Conservation (phyloP, 345 rosid genomes). For the Anastatica hierochuntica region DNA sequence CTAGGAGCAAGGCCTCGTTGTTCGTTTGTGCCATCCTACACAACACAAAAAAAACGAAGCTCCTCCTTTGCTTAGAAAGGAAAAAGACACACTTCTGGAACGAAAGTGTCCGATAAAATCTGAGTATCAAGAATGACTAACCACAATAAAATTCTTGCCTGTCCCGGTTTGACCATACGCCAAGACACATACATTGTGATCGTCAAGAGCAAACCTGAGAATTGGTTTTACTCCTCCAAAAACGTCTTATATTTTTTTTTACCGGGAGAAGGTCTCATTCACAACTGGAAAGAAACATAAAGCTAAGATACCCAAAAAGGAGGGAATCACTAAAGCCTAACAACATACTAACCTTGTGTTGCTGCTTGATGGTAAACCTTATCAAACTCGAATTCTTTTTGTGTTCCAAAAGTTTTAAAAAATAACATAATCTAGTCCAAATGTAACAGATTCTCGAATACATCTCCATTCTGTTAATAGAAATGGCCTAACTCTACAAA, state of each 20-base stretch:
- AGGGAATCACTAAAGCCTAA: slow-evolving; percentile 9
- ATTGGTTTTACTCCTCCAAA: slow-evolving; percentile 71
- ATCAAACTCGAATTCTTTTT: slow-evolving; percentile 69
- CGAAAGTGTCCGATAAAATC: neutral
- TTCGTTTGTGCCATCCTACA: slow-evolving; percentile 63
- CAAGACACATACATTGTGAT: slow-evolving; percentile 75
- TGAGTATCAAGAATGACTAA: slow-evolving; percentile 23
- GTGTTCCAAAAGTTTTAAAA: slow-evolving; percentile 49
- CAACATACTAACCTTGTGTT: slow-evolving; percentile 59
- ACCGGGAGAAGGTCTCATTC: slow-evolving; percentile 31
- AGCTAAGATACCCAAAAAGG: slow-evolving; percentile 9
- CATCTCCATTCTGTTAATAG: slow-evolving; percentile 34
- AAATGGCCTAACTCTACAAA: slow-evolving; percentile 72
- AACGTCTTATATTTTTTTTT: slow-evolving; percentile 47
- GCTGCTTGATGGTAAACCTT: slow-evolving; percentile 54
- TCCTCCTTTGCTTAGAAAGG: slow-evolving; percentile 4
- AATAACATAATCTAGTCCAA: slow-evolving; percentile 34
- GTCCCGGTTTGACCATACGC: slow-evolving; percentile 65
- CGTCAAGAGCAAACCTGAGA: slow-evolving; percentile 84
- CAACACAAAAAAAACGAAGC: neutral
- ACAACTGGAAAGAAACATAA: slow-evolving; percentile 28
- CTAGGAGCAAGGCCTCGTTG: slow-evolving; percentile 73
- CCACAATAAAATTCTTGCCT: slow-evolving; percentile 92
- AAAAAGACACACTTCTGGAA: too few species aligned
- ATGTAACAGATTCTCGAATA: slow-evolving; percentile 37